Evolutionary conservation across 176 grass and related monocot species (phyloP).

Genomic region (Melocanna baccifera): DNA sequence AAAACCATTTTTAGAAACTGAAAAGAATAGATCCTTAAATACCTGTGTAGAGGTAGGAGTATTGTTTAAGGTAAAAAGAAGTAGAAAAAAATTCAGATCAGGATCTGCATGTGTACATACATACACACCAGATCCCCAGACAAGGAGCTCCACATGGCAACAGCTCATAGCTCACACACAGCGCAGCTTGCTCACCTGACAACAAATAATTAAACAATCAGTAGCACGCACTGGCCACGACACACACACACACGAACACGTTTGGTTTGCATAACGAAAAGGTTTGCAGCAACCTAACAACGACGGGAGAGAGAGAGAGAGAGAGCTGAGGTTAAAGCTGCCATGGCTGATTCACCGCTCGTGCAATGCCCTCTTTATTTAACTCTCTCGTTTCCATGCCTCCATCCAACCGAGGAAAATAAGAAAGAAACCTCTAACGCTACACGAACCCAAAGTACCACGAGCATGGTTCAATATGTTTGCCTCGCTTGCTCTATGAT

Average conservation of each 20-base stretch:
- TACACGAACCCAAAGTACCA: background rate
- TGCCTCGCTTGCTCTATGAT: background rate
- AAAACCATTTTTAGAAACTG: too few relatives aligned
- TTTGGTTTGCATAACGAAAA: background rate
- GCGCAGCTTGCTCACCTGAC: constrained; percentile 18
- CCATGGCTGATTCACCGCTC: constrained; percentile 45
- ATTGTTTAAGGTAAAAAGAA: constrained; percentile 17
- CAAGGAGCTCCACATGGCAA: constrained; percentile 38
- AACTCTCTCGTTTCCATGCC: background rate
- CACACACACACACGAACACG: background rate
- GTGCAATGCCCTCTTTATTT: constrained; percentile 38
- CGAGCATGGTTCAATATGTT: background rate
- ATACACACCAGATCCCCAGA: constrained; percentile 9
- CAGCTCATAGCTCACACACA: constrained; percentile 32
- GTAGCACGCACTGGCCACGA: background rate
- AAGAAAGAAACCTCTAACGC: background rate
- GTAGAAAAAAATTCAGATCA: background rate
- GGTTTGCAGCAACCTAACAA: background rate
- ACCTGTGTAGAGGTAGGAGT: background rate
- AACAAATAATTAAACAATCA: constrained; percentile 26
- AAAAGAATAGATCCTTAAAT: too few relatives aligned
- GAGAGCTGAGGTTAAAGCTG: constrained; percentile 17
- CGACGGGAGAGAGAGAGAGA: background rate
- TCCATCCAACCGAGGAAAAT: background rate
- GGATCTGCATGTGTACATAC: background rate